Base-by-base conservation (phyloP, 805 yeast genomes). In the Candida boleticola region DNA sequence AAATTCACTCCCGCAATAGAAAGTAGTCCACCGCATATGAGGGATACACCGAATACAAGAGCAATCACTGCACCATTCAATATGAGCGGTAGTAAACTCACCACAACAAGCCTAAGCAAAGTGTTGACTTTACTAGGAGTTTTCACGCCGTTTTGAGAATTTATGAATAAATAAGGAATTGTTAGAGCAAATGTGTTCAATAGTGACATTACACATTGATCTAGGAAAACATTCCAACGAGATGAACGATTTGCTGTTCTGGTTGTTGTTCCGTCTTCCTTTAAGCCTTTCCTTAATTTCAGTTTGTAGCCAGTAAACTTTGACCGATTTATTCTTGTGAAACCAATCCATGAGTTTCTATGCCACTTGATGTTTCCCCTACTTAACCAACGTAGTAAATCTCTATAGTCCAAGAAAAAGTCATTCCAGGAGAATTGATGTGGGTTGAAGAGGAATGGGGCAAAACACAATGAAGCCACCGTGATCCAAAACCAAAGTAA, bases 81-180 rank as follows among this genome's bases (percentile, higher is more conserved):
- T 1, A 70, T 20, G 14, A 81, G 61, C 1, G 90, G 89, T 1
- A 71, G 49, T 27, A 76, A 39, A 0, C 75, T 65, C 3, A 82
- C 61, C 13, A 89, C 63, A 2, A 74, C 55, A 23, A 92, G 60
- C 43, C 97, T 72, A 10, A 84, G 48, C 0, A 85, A 55, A 0
- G 92, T 77, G 69, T 43, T 63, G 48, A n/a, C 76, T 65, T 40
- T 63, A 52, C 37, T 52, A 47, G 57, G 55, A 7, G 46, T 40
- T 18, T 26, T 25, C 0, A 89, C 96, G 23, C 97, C 97, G 26
- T 83, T 87, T 66, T 89, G 97, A 1, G 96, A 74, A 62, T 89
- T 90, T 54, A 86, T 83, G 55, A 85, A 92, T 40, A 82, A 70
- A 61, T 80, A 92, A 0, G 96, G 90, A 40, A 82, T 64, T 43